A percentile compares a stretch with the other conserved stretches of the same genome.
phyloP scores from a whole-genome alignment of 1,139 yeast species.

The Pneumocystis murina region DNA sequence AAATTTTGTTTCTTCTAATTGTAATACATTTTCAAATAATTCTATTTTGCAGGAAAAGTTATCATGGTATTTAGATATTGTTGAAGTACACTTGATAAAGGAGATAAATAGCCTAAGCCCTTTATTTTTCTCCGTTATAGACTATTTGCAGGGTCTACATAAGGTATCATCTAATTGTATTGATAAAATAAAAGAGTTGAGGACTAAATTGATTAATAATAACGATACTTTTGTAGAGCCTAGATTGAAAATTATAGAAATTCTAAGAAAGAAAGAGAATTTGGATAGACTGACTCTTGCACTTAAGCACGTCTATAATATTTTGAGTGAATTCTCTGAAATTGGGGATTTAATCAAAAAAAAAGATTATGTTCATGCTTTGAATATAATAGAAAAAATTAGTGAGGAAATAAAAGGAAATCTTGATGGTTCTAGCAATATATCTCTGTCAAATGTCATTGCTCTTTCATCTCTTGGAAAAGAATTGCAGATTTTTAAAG shows the following conservation, averaged over 20 bases:
- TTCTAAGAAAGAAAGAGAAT: conserved; percentile 42
- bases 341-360: background rate
- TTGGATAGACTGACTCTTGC: conserved; percentile 44
- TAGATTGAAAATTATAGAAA: conserved; percentile 40
- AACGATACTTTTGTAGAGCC: conserved; percentile 38
- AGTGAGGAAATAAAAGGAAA: background rate
- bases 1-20: conserved; percentile 15
- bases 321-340: background rate
- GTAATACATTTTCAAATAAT: conserved; percentile 30
- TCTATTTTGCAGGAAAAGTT: conserved; percentile 61
- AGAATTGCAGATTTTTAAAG: background rate
- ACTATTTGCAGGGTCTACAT: conserved; percentile 54
- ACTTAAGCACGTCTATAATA: background rate
- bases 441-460: background rate
- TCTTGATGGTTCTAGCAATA: background rate
- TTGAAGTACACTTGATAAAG: conserved; percentile 62
- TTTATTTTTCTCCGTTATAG: conserved; percentile 71
- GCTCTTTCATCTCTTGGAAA: background rate
- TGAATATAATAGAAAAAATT: background rate
- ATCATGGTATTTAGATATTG: conserved; percentile 68
- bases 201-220: conserved; percentile 24
- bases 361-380: background rate
- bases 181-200: conserved; percentile 33
- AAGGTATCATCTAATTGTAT: conserved; percentile 41
- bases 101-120: conserved; percentile 77